Percentiles rank a stretch among this genome's conserved stretches.
These are phyloP conservation scores for Gamarada debralockiae DNA, from an alignment of 495 filamentous ascomycete species.

Conservation along the genomic window DNA sequence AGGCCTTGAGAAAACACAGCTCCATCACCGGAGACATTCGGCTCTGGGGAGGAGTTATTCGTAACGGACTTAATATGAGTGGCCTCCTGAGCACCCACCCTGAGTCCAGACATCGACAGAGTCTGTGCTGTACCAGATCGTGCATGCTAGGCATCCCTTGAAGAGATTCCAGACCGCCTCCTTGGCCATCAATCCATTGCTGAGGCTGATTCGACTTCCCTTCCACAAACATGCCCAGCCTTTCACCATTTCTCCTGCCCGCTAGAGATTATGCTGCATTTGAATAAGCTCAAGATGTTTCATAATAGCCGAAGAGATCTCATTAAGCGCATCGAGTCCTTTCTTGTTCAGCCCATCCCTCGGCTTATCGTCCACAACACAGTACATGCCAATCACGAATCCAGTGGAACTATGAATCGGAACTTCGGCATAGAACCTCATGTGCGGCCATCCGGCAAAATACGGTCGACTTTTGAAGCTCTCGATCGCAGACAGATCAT, in stretches of 20 bases:
- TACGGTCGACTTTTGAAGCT: conserved; percentile 27
- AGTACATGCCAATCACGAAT: conserved; percentile 28
- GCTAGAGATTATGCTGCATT: conserved; percentile 23
- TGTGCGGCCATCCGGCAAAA: conserved; percentile 23
- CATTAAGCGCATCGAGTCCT: conserved; percentile 29
- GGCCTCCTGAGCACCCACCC: too few relatives aligned
- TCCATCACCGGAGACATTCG: too few relatives aligned
- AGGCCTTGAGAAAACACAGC: too few relatives aligned
- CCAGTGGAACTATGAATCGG: conserved; percentile 29
- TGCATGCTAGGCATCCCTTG: too few relatives aligned
- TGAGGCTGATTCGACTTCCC: conserved; percentile 16
- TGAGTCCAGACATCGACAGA: too few relatives aligned
- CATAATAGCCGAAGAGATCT: conserved; percentile 36
- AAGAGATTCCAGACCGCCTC: too few relatives aligned
- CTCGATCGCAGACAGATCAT: conserved; percentile 30
- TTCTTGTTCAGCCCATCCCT: conserved; percentile 25
- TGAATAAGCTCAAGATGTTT: conserved; percentile 34
- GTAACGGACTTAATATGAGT: too few relatives aligned
- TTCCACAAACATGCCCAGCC: conserved; percentile 29
- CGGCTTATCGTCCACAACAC: conserved; percentile 27
- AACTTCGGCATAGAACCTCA: conserved; percentile 30
- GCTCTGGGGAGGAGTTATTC: too few relatives aligned
- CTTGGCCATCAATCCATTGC: neutral
- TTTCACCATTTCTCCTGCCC: conserved; percentile 32
- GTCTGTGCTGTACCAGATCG: too few relatives aligned